Evolutionary conservation across 208 protist genomes (phyloP), one percentile per base, ranked within the genome.

Genomic region (Zelonia costaricensis): DNA sequence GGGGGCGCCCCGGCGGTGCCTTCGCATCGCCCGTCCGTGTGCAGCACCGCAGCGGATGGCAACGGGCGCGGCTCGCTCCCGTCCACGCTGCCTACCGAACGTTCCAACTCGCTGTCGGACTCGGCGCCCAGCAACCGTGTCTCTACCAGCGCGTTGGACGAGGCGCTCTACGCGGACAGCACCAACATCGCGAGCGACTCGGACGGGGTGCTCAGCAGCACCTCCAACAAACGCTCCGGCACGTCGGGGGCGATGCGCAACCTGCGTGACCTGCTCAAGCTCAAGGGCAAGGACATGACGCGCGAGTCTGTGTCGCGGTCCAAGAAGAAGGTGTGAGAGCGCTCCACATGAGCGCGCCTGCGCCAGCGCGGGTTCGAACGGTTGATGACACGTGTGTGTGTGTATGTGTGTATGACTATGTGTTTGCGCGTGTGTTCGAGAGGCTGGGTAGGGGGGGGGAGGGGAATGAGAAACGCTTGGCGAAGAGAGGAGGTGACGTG

Each of bases 261-360:
- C 47, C 15, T 79, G 48, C 62, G 56, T 46, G 54, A 39, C 28
- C 27, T 70, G 45, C 58, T 82, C 25, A 82, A 82, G 48, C 13
- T 72, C 2, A 82, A 82, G 47, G 76, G 76, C 33, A 66, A 67
- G 33, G 76, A 82, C 43, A 78, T 82, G 71, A 69, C 56, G 15
- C 65, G 59, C 8, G 63, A 73, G 52, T 73, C 66, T 22, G 66
- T 73, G 13, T 73, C 57, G 2, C 39, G 59, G 25, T 63, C 70
- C 5, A 71, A 66, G 62, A 51, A 55, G n/a, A 62, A 51, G 57
- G 51, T 18, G 20, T 61, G 27, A 61, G 52, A 13, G 22, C n/a
- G 7, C 12, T 30, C 13, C 10, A 20, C 1, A 46, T 12, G 25
- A 33, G 22, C 22, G 48, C 30, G 53, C n/a, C n/a, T n/a, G n/a